These are phyloP conservation scores for Rubus idaeus DNA, from an alignment of 306 rosid species.

Conservation along the genomic window DNA sequence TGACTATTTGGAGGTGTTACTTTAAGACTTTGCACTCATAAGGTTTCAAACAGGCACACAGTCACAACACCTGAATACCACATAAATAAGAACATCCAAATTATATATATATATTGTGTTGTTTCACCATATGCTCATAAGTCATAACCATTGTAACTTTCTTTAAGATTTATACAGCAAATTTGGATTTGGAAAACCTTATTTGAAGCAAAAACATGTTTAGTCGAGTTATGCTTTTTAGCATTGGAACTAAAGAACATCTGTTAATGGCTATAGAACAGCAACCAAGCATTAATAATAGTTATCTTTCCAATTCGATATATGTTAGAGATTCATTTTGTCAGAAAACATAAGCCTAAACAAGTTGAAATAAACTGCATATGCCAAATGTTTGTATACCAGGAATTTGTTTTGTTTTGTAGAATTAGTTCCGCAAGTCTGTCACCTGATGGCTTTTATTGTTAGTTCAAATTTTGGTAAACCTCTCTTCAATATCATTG, in stretches of 20 bases:
- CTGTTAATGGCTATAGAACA: not conserved
- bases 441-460: not conserved
- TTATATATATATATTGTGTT: not conserved
- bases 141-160: not conserved
- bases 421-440: not conserved
- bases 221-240: not conserved
- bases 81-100: not conserved
- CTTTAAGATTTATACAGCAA: not conserved
- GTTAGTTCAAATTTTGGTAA: not conserved
- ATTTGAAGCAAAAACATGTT: not conserved
- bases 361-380: not conserved
- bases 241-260: not conserved
- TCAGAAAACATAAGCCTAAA: not conserved
- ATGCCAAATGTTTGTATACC: not conserved
- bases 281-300: not conserved
- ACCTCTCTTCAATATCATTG: not conserved
- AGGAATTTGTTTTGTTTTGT: not conserved
- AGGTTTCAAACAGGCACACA: not conserved
- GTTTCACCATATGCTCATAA: not conserved
- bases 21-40: not conserved
- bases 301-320: not conserved
- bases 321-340: not conserved
- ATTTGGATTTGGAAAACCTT: not conserved
- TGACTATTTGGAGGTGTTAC: slow-evolving; percentile 58
- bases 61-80: not conserved